These are phyloP conservation scores for Claviceps pazoutovae DNA, from an alignment of 2,329 filamentous ascomycete species.

Conservation along the genomic window DNA sequence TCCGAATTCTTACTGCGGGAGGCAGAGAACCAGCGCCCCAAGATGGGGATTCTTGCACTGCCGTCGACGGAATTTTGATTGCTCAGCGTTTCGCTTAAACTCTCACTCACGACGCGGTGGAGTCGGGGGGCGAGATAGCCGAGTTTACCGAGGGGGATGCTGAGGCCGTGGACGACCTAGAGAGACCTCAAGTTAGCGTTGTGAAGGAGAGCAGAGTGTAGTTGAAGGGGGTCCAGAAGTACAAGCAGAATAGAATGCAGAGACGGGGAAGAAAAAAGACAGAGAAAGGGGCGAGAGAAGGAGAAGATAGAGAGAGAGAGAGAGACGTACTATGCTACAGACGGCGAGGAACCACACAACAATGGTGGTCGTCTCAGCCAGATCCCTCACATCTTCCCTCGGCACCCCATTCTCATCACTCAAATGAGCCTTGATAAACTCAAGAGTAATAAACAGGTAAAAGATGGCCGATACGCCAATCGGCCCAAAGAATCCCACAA, in stretches of 20 bases:
- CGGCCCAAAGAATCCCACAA: slow-evolving; percentile 86
- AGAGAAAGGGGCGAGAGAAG: not conserved
- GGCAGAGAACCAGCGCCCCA: slow-evolving; percentile 1
- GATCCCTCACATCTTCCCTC: slow-evolving; percentile 48
- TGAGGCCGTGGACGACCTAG: slow-evolving; percentile 64
- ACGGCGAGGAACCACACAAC: slow-evolving; percentile 79
- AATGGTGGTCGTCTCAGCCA: slow-evolving; percentile 53
- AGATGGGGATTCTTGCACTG: not conserved
- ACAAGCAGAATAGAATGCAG: not conserved
- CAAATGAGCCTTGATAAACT: slow-evolving; percentile 49
- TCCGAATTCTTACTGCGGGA: not conserved
- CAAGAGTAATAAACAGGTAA: slow-evolving; percentile 68
- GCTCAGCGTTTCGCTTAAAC: slow-evolving; percentile 1
- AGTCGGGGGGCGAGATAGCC: slow-evolving; percentile 50
- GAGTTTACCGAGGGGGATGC: slow-evolving; percentile 62
- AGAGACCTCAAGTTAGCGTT: not conserved
- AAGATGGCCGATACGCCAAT: slow-evolving; percentile 86
- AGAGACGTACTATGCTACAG: slow-evolving; percentile 59
- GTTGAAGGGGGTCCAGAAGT: too few species aligned
- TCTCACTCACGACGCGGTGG: slow-evolving; percentile 18
- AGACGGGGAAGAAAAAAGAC: not conserved
- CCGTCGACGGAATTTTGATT: not conserved
- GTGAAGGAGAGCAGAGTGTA: not conserved
- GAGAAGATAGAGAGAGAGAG: slow-evolving; percentile 7
- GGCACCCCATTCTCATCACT: slow-evolving; percentile 41